phyloP scores from a whole-genome alignment of 306 rosid species.

The Cucurbita pepo region DNA sequence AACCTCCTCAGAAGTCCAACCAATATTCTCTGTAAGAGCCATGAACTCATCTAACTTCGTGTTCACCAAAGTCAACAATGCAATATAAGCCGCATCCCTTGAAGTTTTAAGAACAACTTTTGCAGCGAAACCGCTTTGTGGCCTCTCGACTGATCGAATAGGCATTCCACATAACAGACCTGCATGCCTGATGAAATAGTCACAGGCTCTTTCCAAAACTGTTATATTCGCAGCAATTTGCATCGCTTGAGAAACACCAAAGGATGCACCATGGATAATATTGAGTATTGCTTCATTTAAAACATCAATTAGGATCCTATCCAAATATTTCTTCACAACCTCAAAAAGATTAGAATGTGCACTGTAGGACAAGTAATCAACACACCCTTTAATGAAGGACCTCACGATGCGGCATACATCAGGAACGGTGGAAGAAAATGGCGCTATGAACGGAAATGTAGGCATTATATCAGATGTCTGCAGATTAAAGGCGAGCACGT shows the following conservation, averaged over 20 bases:
- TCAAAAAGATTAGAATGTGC: slow-evolving; percentile 30
- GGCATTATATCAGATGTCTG: slow-evolving; percentile 73
- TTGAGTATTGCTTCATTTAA: slow-evolving; percentile 56
- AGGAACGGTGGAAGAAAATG: slow-evolving; percentile 86
- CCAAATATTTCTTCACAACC: slow-evolving; percentile 54
- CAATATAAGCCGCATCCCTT: slow-evolving; percentile 61
- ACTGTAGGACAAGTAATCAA: slow-evolving; percentile 70
- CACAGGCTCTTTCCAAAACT: slow-evolving; percentile 82
- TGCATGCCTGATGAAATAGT: slow-evolving; percentile 59
- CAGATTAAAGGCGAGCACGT: slow-evolving; percentile 49
- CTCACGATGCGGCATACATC: slow-evolving; percentile 59
- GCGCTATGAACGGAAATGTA: slow-evolving; percentile 75
- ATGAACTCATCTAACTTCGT: slow-evolving; percentile 56
- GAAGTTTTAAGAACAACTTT: slow-evolving; percentile 57
- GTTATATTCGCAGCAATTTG: slow-evolving; percentile 89
- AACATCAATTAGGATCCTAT: slow-evolving; percentile 60
- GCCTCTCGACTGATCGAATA: slow-evolving; percentile 36
- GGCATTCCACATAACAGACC: slow-evolving; percentile 52
- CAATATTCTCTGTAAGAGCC: slow-evolving; percentile 43
- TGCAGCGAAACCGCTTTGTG: slow-evolving; percentile 61
- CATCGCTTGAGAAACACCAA: slow-evolving; percentile 79
- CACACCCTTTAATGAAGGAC: slow-evolving; percentile 73
- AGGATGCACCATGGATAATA: slow-evolving; percentile 36
- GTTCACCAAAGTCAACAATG: slow-evolving; percentile 44
- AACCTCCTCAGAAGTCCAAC: slow-evolving; percentile 71